Evolutionary conservation across 2,329 filamentous ascomycete genomes (phyloP), one percentile per base, ranked within the genome.

Genomic region (Anisogramma anomala): DNA sequence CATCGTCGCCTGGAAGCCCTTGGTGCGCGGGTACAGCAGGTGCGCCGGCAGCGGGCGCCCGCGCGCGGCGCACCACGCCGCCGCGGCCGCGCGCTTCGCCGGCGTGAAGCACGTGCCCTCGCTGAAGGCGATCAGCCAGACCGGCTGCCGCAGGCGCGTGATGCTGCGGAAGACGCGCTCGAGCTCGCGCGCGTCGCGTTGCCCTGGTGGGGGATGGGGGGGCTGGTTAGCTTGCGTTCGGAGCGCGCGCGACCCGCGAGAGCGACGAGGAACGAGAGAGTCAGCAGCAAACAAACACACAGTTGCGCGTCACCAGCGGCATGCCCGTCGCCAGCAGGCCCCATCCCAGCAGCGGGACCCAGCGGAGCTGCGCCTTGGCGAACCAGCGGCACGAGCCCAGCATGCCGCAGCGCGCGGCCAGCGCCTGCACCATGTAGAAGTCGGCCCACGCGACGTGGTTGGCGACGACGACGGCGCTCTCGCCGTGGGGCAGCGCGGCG

Each of bases 291-390:
- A 35, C 5, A 25, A n/a, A 39, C 44, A 6, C 22, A 43, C 76
- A 79, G 40, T 72, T 69, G 39, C 75, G 61, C 51, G 66, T 75
- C 17, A 79, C 72, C 58, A 79, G 64, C 6, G 74, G 75, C 72
- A 79, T 77, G 2, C 74, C 72, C 65, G 79, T 75, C 3, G 69
- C 74, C 74, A 73, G 77, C 25, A 79, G 61, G 2, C 73, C 76
- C 75, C 74, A 79, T 14, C 75, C 74, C 6, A 79, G 61, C 45
- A 80, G 71, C 4, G 74, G 75, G 10, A 79, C 69, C 58, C 66
- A 64, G 45, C 66, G 66, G 43, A 80, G 62, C 54, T 77, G 67
- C 44, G 68, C 65, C 58, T 79, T 80, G 42, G 74, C 70, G 53
- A 79, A 78, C 64, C 74, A 79, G 20, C 73, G 67, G 52, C 71